Evolutionary conservation across 2,329 filamentous ascomycete genomes (phyloP).

Genomic region (Colletotrichum plurivorum): DNA sequence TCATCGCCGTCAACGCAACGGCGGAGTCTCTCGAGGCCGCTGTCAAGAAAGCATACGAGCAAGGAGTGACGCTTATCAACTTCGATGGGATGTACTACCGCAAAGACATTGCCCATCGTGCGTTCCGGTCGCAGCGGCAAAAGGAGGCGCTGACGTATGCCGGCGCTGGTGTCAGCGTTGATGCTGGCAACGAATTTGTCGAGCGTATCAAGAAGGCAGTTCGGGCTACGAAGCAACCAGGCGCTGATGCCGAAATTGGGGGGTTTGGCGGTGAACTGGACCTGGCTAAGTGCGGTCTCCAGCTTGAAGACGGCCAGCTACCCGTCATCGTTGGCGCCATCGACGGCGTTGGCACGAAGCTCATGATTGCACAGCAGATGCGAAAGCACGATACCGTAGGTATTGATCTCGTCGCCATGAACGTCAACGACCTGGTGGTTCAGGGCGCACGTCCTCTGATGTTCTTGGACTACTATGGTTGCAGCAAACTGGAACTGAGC

Average conservation of each 20-base stretch:
- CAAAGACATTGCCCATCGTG: conserved; percentile 87
- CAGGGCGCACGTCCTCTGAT: conserved; percentile 95
- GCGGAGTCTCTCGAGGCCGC: conserved; percentile 78
- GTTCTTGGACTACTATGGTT: conserved; percentile 98
- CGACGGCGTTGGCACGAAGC: conserved; percentile 96
- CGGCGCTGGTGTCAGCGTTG: conserved; percentile 92
- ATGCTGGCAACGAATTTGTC: conserved; percentile 93
- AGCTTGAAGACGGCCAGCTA: conserved; percentile 60
- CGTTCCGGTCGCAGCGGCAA: conserved; percentile 64
- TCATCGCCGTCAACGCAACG: conserved; percentile 86
- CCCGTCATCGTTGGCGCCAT: conserved; percentile 94
- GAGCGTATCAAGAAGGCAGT: conserved; percentile 92
- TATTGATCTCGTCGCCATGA: conserved; percentile 98
- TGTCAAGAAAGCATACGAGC: conserved; percentile 83
- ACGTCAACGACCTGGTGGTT: conserved; percentile 97
- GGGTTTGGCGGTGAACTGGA: conserved; percentile 94
- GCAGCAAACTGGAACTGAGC: conserved; percentile 85
- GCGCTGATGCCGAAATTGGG: conserved; percentile 93
- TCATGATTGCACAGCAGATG: conserved; percentile 94
- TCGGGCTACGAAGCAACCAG: conserved; percentile 85
- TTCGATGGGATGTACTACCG: conserved; percentile 89
- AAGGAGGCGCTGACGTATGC: conserved; percentile 85
- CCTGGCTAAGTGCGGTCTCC: conserved; percentile 73
- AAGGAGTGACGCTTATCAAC: conserved; percentile 76
- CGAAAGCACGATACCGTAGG: conserved; percentile 94